Evolutionary conservation across 345 rosid species (phyloP).

Genomic region (Combretum micranthum): DNA sequence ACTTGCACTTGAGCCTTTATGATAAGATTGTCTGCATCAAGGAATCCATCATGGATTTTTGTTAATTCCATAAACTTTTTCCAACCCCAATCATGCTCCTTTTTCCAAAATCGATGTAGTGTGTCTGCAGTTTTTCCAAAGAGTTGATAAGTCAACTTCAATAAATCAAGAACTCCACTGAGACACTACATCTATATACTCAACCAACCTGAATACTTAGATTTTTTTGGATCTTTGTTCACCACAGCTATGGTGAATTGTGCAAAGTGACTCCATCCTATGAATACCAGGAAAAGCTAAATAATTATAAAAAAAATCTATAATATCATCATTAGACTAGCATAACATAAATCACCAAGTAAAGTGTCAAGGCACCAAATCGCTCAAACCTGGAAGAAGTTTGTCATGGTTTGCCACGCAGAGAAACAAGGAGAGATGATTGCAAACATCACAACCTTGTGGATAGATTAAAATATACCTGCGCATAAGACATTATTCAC

Average conservation of each 20-base stretch:
- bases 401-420: conserved; percentile 88
- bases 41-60: conserved; percentile 75
- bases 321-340: background rate
- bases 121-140: conserved; percentile 50
- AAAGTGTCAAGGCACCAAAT: background rate
- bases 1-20: conserved; percentile 98
- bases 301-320: background rate
- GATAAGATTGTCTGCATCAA: conserved; percentile 69
- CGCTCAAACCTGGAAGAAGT: conserved; percentile 78
- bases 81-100: conserved; percentile 99
- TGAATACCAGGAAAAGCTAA: conserved; percentile 2
- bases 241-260: conserved; percentile 92
- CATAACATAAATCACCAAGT: background rate
- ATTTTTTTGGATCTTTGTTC: conserved; percentile 85
- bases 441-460: conserved; percentile 83
- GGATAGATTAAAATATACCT: conserved; percentile 94
- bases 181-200: conserved; percentile 5
- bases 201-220: conserved; percentile 74
- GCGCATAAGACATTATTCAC: conserved; percentile 1
- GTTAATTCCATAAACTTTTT: conserved; percentile 88
- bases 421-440: conserved; percentile 88
- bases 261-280: conserved; percentile 98
- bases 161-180: conserved; percentile 7
- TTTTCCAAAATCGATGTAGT: conserved; percentile 82
- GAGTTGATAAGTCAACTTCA: conserved; percentile 10